Conservation (phyloP, 768 basidiomycete genomes). For the Mycena sanguinolenta region DNA sequence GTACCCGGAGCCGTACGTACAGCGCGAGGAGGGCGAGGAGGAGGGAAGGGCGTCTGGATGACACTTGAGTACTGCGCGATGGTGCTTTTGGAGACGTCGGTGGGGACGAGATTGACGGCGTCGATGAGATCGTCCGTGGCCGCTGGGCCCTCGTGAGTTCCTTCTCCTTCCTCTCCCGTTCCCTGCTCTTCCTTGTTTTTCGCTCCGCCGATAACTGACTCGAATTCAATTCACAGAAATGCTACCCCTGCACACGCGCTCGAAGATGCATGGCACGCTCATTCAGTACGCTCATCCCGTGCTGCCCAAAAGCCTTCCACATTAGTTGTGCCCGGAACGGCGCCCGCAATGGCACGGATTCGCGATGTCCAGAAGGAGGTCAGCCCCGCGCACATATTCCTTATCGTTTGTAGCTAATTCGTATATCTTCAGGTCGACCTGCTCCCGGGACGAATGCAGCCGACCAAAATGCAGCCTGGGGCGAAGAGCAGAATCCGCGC, state of each 20-base stretch:
- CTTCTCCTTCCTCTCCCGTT: no score
- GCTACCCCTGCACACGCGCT: slow-evolving; percentile 78
- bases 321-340: slow-evolving; percentile 87
- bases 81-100: slow-evolving; percentile 90
- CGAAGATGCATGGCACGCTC: slow-evolving; percentile 83
- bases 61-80: no score
- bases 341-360: slow-evolving; percentile 55
- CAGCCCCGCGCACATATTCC: not conserved
- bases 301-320: slow-evolving; percentile 94
- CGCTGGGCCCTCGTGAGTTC: slow-evolving; percentile 93
- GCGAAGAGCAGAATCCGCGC: no score
- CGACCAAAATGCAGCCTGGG: slow-evolving; percentile 22
- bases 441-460: slow-evolving; percentile 32
- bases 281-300: slow-evolving; percentile 95
- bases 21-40: no score
- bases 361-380: slow-evolving; percentile 84
- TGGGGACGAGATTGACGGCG: slow-evolving; percentile 79
- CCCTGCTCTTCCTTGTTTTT: no score
- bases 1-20: not conserved
- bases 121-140: slow-evolving; percentile 90
- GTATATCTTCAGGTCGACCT: slow-evolving; percentile 72
- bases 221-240: slow-evolving; percentile 74
- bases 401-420: not conserved
- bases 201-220: slow-evolving; percentile 1
- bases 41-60: slow-evolving; percentile 69